Evolutionary conservation across 768 basidiomycete genomes (phyloP).

Genomic region (Paxillus ammoniavirescens): DNA sequence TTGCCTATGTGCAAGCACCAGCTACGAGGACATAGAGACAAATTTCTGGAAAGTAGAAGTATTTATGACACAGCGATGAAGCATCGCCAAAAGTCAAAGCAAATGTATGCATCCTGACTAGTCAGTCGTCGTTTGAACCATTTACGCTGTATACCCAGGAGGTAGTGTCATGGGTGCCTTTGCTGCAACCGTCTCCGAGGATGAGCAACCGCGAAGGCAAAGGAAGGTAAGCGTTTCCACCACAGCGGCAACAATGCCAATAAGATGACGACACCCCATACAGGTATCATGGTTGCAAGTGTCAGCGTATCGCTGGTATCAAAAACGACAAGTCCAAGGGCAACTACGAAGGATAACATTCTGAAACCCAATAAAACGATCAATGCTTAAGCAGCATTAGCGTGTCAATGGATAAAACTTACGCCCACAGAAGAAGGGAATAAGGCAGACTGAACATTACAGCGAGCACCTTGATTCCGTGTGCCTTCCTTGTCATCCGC

Average conservation of each 20-base stretch:
- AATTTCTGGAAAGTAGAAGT: no score
- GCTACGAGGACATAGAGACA: no score
- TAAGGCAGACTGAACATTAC: conserved; percentile 33
- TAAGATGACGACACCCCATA: neutral
- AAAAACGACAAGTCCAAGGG: neutral
- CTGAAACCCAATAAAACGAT: neutral
- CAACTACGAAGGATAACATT: neutral
- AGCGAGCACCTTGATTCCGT: conserved; percentile 25
- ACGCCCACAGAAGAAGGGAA: conserved; percentile 30
- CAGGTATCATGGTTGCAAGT: neutral
- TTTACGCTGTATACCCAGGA: no score
- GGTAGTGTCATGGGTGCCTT: no score
- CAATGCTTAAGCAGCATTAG: neutral
- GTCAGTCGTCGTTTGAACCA: no score
- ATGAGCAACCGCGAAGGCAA: no score
- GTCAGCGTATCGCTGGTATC: neutral
- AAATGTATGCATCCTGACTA: no score
- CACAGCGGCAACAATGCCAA: neutral
- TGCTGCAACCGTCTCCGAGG: no score
- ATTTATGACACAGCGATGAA: no score
- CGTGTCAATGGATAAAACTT: conserved; percentile 1
- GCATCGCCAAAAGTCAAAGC: no score
- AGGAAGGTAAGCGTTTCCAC: no score
- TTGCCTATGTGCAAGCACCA: no score
- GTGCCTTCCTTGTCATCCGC: conserved; percentile 3